These are phyloP conservation scores for Beauveria caledonica DNA, from an alignment of 2,329 filamentous ascomycete genomes.

Conservation along the genomic window DNA sequence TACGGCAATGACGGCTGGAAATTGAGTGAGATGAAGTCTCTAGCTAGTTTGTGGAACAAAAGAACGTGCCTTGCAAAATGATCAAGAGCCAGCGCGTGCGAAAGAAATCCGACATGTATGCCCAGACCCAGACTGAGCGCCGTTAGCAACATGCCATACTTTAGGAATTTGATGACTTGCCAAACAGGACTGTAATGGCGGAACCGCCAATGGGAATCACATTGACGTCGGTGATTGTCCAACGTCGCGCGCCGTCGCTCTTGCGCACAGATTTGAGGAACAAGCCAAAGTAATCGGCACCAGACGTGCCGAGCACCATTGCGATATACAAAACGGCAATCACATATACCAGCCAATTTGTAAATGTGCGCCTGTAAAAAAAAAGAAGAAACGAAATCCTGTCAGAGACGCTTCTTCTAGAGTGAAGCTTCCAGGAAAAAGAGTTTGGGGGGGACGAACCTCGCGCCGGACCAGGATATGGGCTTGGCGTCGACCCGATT, in stretches of 20 bases:
- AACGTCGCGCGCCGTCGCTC: slow-evolving; percentile 19
- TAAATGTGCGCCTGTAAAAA: slow-evolving; percentile 17
- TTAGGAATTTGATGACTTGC: slow-evolving; percentile 3
- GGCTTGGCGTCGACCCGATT: slow-evolving; percentile 17
- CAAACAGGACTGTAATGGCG: slow-evolving; percentile 33
- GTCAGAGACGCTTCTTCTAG: background rate
- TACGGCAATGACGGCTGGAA: slow-evolving; percentile 32
- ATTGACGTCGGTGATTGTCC: slow-evolving; percentile 36
- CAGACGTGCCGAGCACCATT: slow-evolving; percentile 25
- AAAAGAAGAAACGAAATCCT: background rate
- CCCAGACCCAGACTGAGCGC: slow-evolving; percentile 42
- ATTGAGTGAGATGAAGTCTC: background rate
- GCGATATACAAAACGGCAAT: slow-evolving; percentile 24
- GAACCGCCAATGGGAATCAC: slow-evolving; percentile 38
- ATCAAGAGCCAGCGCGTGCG: slow-evolving; percentile 43
- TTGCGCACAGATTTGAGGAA: slow-evolving; percentile 23
- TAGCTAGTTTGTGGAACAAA: background rate
- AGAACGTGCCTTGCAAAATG: slow-evolving; percentile 31
- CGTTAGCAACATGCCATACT: background rate
- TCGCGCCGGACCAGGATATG: slow-evolving; percentile 20
- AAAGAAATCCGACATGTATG: slow-evolving; percentile 40
- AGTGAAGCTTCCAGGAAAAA: background rate
- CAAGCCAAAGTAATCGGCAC: slow-evolving; percentile 26
- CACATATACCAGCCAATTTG: slow-evolving; percentile 22
- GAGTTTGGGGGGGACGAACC: background rate